Evolutionary conservation across 352 stramenopile species (phyloP).

Genomic region (Phytopythium kandeliae): DNA sequence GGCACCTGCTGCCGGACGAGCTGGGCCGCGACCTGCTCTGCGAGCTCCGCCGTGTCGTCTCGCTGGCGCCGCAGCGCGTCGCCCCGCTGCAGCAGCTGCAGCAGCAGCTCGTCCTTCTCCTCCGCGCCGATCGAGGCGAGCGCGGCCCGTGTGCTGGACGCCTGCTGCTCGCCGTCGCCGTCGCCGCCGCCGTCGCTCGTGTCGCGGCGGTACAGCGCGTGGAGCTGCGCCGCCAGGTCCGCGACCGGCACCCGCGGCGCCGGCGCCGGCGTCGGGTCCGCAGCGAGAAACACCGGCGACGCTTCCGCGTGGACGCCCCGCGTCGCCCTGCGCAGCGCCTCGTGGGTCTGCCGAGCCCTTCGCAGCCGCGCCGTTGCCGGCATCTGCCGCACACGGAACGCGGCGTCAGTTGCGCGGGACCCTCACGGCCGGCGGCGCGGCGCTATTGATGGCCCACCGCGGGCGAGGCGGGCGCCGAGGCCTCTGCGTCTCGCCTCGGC

Average conservation of each 20-base stretch:
- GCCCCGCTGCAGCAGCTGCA: slow-evolving; percentile 42
- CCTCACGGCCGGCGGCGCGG: no score
- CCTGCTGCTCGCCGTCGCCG: not conserved
- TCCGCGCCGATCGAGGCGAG: slow-evolving; percentile 43
- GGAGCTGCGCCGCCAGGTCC: slow-evolving; percentile 21
- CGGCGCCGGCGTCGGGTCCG: not conserved
- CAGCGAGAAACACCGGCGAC: not conserved
- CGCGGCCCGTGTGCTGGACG: slow-evolving; percentile 7
- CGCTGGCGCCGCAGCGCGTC: slow-evolving; percentile 30
- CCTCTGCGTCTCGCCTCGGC: no score
- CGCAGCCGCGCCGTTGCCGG: slow-evolving; percentile 24
- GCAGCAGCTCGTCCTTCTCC: slow-evolving; percentile 53
- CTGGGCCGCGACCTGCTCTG: slow-evolving; percentile 60
- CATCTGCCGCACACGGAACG: slow-evolving; percentile 2
- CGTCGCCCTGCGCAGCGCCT: slow-evolving; percentile 11
- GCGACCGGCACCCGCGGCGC: slow-evolving; percentile 8
- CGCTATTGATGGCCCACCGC: no score
- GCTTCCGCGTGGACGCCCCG: not conserved
- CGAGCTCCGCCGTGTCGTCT: slow-evolving; percentile 39
- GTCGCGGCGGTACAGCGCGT: slow-evolving; percentile 15
- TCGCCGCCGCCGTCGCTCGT: slow-evolving; percentile 4
- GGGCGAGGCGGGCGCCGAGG: no score
- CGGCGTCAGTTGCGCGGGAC: no score
- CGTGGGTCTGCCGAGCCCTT: slow-evolving; percentile 21
- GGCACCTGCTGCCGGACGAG: slow-evolving; percentile 60